Evolutionary conservation across 1,284 basidiomycete genomes (phyloP).

Genomic region (Inonotus hispidus): DNA sequence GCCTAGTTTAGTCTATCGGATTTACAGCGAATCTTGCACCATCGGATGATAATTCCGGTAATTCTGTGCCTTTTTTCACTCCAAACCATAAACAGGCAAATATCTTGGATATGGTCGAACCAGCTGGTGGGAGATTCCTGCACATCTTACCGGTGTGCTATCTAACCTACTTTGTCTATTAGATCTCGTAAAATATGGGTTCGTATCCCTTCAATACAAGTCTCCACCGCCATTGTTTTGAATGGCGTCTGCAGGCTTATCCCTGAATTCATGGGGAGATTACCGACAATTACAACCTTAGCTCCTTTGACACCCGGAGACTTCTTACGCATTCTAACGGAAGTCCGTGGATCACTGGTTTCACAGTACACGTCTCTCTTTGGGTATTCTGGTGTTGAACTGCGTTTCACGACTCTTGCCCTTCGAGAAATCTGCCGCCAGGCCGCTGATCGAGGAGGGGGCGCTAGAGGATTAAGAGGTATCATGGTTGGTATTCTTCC

Average conservation of each 20-base stretch:
- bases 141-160: not conserved
- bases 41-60: constrained; percentile 29
- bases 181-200: constrained; percentile 88
- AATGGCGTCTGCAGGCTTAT: constrained; percentile 59
- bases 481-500: constrained; percentile 61
- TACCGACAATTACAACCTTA: constrained; percentile 84
- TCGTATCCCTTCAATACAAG: not conserved
- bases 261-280: constrained; percentile 88
- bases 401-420: constrained; percentile 73
- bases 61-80: constrained; percentile 64
- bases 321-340: constrained; percentile 84
- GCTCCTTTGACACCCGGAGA: constrained; percentile 68
- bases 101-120: constrained; percentile 63
- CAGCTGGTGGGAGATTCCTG: constrained; percentile 41
- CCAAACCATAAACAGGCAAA: constrained; percentile 54
- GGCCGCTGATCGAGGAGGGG: constrained; percentile 78
- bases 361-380: constrained; percentile 87
- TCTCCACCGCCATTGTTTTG: not conserved
- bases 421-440: constrained; percentile 73
- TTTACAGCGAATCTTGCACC: constrained; percentile 69
- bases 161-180: constrained; percentile 3
- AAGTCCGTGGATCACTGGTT: constrained; percentile 85
- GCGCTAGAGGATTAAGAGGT: constrained; percentile 82
- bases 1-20: constrained; percentile 67
- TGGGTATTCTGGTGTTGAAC: constrained; percentile 74